A percentile compares a stretch with the other conserved stretches of the same genome.
Evolutionary conservation across 202 grass and related monocot genomes (phyloP).

Genomic region (Hordeum pubiflorum): DNA sequence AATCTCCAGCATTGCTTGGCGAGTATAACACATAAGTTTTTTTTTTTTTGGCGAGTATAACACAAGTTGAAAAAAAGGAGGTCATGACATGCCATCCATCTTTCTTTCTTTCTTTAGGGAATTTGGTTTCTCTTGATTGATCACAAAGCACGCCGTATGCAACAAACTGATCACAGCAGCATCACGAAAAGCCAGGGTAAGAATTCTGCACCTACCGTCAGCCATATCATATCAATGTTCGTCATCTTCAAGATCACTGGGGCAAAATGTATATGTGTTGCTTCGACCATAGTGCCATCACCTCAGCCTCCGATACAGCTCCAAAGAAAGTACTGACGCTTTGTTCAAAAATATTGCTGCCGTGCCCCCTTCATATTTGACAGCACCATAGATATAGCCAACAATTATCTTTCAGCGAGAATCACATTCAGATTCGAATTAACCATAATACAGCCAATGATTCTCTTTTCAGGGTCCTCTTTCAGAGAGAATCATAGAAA

Average conservation of each 20-base stretch:
- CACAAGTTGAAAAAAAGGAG: too few species aligned
- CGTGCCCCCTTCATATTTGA: neutral
- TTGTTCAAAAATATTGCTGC: neutral
- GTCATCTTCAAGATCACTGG: too few species aligned
- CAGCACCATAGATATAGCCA: neutral
- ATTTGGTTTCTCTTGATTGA: neutral
- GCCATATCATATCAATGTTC: neutral
- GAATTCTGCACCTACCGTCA: neutral
- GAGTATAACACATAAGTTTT: too few species aligned
- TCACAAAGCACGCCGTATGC: neutral
- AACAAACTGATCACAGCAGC: neutral
- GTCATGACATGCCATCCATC: too few species aligned
- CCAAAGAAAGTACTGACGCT: neutral
- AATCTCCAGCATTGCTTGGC: too few species aligned
- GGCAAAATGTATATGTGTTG: neutral
- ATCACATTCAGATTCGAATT: neutral
- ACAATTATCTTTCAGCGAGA: neutral
- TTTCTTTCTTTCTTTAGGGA: neutral
- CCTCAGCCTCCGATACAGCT: neutral
- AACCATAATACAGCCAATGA: neutral
- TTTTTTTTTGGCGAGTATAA: too few species aligned
- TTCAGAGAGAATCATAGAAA: neutral
- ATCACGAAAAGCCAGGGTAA: neutral
- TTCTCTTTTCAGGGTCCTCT: neutral
- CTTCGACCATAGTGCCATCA: neutral